Conservation (phyloP, 495 filamentous ascomycete genomes). For the Friedmanniomyces simplex region DNA sequence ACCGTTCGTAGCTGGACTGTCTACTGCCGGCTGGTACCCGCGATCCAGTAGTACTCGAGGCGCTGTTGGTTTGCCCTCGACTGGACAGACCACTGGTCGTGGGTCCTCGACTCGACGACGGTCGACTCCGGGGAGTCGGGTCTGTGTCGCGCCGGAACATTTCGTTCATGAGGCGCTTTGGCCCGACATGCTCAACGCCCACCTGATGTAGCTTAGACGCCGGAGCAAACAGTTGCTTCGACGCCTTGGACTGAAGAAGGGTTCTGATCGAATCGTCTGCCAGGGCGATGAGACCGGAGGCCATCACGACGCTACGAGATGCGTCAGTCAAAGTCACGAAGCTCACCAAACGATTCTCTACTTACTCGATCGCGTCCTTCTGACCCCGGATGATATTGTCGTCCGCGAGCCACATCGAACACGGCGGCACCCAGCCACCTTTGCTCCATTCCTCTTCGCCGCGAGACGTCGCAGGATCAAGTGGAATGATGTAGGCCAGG, state of each 20-base stretch:
- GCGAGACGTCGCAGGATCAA: constrained; percentile 58
- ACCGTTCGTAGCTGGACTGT: constrained; percentile 7
- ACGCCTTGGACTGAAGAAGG: constrained; percentile 59
- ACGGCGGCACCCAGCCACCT: constrained; percentile 87
- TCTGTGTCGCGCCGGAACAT: constrained; percentile 48
- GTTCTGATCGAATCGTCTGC: constrained; percentile 87
- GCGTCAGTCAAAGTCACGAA: neutral
- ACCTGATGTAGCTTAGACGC: constrained; percentile 35
- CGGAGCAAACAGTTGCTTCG: constrained; percentile 46
- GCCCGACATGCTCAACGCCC: constrained; percentile 57
- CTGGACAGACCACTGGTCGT: constrained; percentile 6
- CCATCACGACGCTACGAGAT: constrained; percentile 53
- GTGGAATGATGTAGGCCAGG: constrained; percentile 80
- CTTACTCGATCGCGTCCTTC: constrained; percentile 67
- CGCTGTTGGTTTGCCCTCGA: constrained; percentile 6
- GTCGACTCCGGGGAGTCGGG: neutral
- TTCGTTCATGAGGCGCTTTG: constrained; percentile 66
- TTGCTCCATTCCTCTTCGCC: constrained; percentile 61
- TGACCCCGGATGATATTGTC: constrained; percentile 50
- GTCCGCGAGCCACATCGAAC: constrained; percentile 80
- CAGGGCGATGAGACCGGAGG: constrained; percentile 79
- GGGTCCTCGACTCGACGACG: constrained; percentile 12
- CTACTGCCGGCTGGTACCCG: neutral
- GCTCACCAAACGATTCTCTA: neutral
- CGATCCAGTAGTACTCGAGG: neutral